Base-by-base conservation (phyloP, 768 basidiomycete genomes). In the Gyrodon lividus region DNA sequence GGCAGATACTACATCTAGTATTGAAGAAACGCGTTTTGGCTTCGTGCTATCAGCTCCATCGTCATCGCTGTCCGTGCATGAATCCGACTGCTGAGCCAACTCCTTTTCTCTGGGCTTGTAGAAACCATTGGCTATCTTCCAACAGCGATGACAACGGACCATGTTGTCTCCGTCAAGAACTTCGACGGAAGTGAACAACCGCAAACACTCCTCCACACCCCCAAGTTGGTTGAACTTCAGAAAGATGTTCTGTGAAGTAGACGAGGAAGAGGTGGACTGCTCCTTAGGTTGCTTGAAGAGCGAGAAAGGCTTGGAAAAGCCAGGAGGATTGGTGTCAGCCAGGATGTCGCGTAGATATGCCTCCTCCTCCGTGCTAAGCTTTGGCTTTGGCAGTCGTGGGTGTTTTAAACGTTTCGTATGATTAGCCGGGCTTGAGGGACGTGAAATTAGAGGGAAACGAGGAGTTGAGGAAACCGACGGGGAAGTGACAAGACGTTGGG, bases 121-220 rank as follows among this genome's bases (percentile, higher is more conserved):
- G 50, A 77, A 67, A 16, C 88, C 87, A 62, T 92, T 82, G 50
- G 81, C 83, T 31, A 92, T 84, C 75, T 92, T 94, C 95, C 95
- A 98, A 71, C 95, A 98, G 46, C 87, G 79, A 57, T 87, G 79
- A 66, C 95, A 98, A 0, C 93, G 93, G 47, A 97, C 94, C 73
- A 86, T 87, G 60, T 98, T 97, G 60, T 97, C 95, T 0, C 92
- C 92, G 59, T 97, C 90, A 30, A 98, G 72, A 6, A 91, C 81
- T 61, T 98, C 95, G n/a, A 97, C 94, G 4, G 87, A 78, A 0
- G 94, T 97, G 70, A 98, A 98, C 73, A 89, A 77, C 56, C 84
- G 77, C 52, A 96, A 69, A 56, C 89, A 92, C 50, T 94, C 92
- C 60, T 90, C 88, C 23, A 87, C 73, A 0, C 84, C 80, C 6